Evolutionary conservation across 306 rosid species (phyloP), one percentile per base, ranked within the genome.

Genomic region (Sindora glabra): DNA sequence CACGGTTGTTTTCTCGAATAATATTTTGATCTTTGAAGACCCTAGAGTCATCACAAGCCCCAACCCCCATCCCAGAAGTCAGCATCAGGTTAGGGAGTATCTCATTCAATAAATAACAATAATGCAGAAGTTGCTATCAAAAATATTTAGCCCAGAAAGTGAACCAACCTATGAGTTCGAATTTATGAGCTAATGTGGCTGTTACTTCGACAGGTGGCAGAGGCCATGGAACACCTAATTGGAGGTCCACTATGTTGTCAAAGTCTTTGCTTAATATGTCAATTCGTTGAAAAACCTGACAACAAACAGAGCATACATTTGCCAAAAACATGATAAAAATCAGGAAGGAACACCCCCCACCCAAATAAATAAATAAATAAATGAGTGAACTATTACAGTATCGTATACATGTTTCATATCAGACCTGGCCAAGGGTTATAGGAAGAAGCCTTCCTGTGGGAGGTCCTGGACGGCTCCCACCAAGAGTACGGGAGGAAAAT

Each of bases 381-480:
- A n/a, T n/a, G n/a, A 58, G 46, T 54, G 40, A 48, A n/a, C 16
- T 26, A 16, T 8, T 24, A 10, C 3, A 37, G 34, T 45, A 49
- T 30, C 33, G 41, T 16, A 39, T 14, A 26, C 14, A n/a, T 22
- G 9, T 24, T 42, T 33, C 13, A 34, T 45, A 72, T 26, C 77
- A 50, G 53, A 89, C 98, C 98, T 88, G 96, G 66, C 96, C 90
- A 42, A 92, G 95, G 60, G 90, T 83, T 57, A 92, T 73, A 24
- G 98, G 98, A 73, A 92, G 95, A 33, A 92, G 82, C 52, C 95
- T 88, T 81, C 96, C 75, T 0, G 63, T 73, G 73, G 96, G 96
- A 73, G 88, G 98, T 44, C 96, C 96, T 46, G 98, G 98, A 34
- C 98, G 96, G 71, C 95, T 85, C 27, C 98, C 96, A 14, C 96